Evolutionary conservation across 108 stramenopile species (phyloP).

Genomic region (Conticribra guillardii): DNA sequence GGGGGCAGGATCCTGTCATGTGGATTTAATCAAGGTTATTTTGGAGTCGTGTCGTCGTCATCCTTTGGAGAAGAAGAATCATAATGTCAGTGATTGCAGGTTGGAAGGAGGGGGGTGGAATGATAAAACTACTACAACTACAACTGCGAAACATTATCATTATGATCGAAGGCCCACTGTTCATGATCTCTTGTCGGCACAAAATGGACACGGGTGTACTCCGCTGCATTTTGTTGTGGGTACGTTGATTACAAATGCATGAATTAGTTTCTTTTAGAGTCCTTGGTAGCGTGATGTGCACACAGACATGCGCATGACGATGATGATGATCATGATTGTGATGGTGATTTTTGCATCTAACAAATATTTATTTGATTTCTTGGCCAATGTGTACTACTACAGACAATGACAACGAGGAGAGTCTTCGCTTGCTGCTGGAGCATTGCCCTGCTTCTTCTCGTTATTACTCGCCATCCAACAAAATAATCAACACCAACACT

Average conservation of each 20-base stretch:
- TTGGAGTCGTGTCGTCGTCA: conserved; percentile 17
- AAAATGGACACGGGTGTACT: conserved; percentile 33
- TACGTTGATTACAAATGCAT: neutral
- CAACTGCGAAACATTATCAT: neutral
- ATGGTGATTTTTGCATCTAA: too few relatives aligned
- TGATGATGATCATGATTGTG: too few relatives aligned
- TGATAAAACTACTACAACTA: too few relatives aligned
- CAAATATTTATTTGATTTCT: too few relatives aligned
- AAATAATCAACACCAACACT: neutral
- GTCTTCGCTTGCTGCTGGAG: conserved; percentile 13
- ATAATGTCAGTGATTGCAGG: neutral
- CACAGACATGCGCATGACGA: too few relatives aligned
- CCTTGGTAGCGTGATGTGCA: too few relatives aligned
- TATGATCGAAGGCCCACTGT: conserved; percentile 15
- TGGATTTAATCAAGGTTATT: conserved; percentile 24
- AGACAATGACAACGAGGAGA: conserved; percentile 13
- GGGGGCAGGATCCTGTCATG: conserved; percentile 32
- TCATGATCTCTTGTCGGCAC: conserved; percentile 19
- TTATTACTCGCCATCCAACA: neutral
- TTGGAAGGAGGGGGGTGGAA: too few relatives aligned
- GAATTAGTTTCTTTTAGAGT: too few relatives aligned
- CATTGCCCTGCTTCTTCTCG: conserved; percentile 1
- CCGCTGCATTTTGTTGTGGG: conserved; percentile 31
- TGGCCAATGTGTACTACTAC: neutral
- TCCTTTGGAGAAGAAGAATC: neutral